Base-by-base conservation (phyloP, 2,329 filamentous ascomycete genomes). In the Dactylellina parvicollis region DNA sequence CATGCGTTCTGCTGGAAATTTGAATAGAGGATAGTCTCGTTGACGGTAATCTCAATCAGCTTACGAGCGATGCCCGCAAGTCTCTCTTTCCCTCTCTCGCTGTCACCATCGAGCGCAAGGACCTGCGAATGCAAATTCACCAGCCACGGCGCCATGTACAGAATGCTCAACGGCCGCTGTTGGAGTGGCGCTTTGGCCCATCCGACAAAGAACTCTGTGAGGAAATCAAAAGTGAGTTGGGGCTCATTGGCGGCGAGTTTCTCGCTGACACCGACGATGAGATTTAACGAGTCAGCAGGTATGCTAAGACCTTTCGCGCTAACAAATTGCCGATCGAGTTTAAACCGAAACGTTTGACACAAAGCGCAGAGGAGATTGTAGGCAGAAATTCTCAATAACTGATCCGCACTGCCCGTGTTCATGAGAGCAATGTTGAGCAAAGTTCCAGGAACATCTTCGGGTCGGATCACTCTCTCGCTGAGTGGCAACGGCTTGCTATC, bases 151-250 rank as follows among this genome's bases (percentile, higher is more conserved):
- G 88, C 86, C 86, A 90, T 89, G 78, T 90, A 90, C 4, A 87
- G 85, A 28, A 90, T 82, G 75, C 87, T 89, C 22, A 90, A 78
- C 0, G 88, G 86, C 75, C 88, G 87, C 77, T 90, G 88, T 64
- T 89, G 86, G 32, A 88, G 86, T 0, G 86, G 85, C 76, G 90
- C 88, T 77, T 87, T 89, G 75, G 89, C 87, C 88, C 88, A 90
- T 16, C 88, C 87, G 22, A 89, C 87, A 69, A 90, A 90, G 78
- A 90, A 90, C 77, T 90, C 88, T n/a, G 88, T 89, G 38, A 90
- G 78, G 76, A 90, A 90, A 77, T 90, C 88, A 5, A 84, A 85
- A 0, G 88, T 90, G 5, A 90, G 82, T 76, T 89, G 88, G 20
- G 88, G 87, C 77, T 90, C 88, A 18, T 87, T 84, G 28, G 82